A percentile compares a stretch with the other conserved stretches of the same genome.
phyloP scores from a whole-genome alignment of 1,139 yeast species.

The Candida frijolesensis region DNA sequence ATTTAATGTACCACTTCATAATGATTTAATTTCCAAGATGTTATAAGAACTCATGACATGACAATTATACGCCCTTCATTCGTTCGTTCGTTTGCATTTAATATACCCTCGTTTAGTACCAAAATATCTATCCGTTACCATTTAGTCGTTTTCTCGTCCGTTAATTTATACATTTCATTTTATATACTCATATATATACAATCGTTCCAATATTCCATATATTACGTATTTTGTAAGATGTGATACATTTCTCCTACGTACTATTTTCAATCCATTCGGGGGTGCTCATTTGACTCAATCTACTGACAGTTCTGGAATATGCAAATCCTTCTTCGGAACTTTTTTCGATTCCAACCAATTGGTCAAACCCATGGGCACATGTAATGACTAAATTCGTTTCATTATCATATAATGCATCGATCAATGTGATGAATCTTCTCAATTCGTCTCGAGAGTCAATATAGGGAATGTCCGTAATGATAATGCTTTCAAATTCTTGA shows the following conservation, averaged over 20 bases:
- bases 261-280: slow-evolving; percentile 78
- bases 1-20: slow-evolving; percentile 41
- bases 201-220: neutral
- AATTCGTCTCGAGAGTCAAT: slow-evolving; percentile 80
- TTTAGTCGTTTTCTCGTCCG: neutral
- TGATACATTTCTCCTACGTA: neutral
- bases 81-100: neutral
- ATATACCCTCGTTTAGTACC: neutral
- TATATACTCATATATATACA: neutral
- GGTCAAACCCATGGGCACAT: slow-evolving; percentile 80
- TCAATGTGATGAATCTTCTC: slow-evolving; percentile 86
- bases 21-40: neutral
- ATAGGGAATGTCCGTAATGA: slow-evolving; percentile 89
- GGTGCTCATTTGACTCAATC: slow-evolving; percentile 92
- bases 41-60: neutral
- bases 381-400: slow-evolving; percentile 88
- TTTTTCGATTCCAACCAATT: slow-evolving; percentile 75
- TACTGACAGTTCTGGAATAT: slow-evolving; percentile 88
- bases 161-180: neutral
- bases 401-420: slow-evolving; percentile 93
- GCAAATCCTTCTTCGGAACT: slow-evolving; percentile 95
- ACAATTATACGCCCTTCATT: neutral
- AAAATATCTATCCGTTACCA: neutral
- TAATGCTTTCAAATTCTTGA: slow-evolving; percentile 70
- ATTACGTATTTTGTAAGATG: neutral